Percentiles rank a stretch among this genome's conserved stretches.
Conservation (phyloP, 768 basidiomycete species). For the Tricholoma flavovirens region DNA sequence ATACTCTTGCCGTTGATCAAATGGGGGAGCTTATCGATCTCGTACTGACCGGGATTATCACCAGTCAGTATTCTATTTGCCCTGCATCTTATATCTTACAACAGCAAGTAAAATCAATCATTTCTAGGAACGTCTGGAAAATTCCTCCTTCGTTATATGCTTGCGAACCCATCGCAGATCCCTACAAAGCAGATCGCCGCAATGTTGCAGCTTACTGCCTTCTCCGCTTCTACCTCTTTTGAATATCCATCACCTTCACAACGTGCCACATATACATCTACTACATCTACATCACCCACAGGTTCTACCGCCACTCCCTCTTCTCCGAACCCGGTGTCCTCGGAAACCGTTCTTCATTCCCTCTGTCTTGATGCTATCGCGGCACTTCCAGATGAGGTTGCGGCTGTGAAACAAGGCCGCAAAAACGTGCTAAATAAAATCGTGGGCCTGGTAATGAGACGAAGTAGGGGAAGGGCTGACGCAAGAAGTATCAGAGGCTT, state of each 20-base stretch:
- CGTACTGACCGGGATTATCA: slow-evolving; percentile 59
- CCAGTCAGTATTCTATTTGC: slow-evolving; percentile 41
- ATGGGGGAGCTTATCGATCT: slow-evolving; percentile 77
- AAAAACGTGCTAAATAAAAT: slow-evolving; percentile 76
- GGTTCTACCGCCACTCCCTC: slow-evolving; percentile 7
- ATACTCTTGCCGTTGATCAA: slow-evolving; percentile 54
- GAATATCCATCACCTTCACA: slow-evolving; percentile 4
- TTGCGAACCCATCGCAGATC: slow-evolving; percentile 38
- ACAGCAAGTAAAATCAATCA: slow-evolving; percentile 2
- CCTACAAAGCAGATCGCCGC: slow-evolving; percentile 38
- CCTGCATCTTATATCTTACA: not conserved
- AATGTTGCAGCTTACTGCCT: slow-evolving; percentile 42
- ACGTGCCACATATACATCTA: slow-evolving; percentile 11
- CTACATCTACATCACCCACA: slow-evolving; percentile 9
- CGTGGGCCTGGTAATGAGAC: slow-evolving; percentile 81
- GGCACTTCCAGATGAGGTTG: slow-evolving; percentile 60
- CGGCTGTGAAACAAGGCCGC: slow-evolving; percentile 62
- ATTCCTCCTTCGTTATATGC: slow-evolving; percentile 65
- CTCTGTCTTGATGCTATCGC: slow-evolving; percentile 63
- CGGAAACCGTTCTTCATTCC: slow-evolving; percentile 27
- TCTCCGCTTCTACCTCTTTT: slow-evolving; percentile 15
- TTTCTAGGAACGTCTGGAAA: slow-evolving; percentile 71
- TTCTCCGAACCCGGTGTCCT: not conserved
- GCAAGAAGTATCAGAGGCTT: slow-evolving; percentile 50
- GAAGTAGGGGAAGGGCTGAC: slow-evolving; percentile 73